Evolutionary conservation across 495 filamentous ascomycete species (phyloP).

Genomic region (Talaromyces trachyspermus): DNA sequence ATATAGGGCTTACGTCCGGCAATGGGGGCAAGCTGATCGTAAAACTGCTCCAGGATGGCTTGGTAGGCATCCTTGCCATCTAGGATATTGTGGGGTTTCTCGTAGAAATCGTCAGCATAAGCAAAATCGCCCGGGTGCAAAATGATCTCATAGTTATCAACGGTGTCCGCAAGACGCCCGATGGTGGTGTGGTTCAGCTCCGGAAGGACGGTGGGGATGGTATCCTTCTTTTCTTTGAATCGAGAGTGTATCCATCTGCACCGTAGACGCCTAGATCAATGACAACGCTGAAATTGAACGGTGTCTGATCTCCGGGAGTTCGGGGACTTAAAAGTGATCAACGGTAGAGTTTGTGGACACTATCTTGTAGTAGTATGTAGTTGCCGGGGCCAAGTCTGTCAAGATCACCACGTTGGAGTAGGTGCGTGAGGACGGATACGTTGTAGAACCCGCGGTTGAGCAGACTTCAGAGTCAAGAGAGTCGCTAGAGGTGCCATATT

Average conservation of each 20-base stretch:
- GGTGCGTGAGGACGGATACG: constrained; percentile 43
- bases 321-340: constrained; percentile 50
- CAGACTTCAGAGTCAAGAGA: constrained; percentile 22
- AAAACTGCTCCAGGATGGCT: constrained; percentile 48
- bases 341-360: constrained; percentile 48
- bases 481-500: constrained; percentile 31
- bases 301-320: constrained; percentile 35
- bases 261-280: constrained; percentile 53
- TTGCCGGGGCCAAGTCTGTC: constrained; percentile 34
- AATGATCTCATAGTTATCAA: constrained; percentile 52
- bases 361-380: constrained; percentile 50
- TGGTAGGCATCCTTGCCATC: constrained; percentile 42
- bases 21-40: constrained; percentile 41
- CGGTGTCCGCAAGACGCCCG: constrained; percentile 43
- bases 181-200: constrained; percentile 58
- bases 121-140: constrained; percentile 51
- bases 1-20: constrained; percentile 42
- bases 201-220: constrained; percentile 44
- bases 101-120: constrained; percentile 48
- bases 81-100: constrained; percentile 28
- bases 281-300: constrained; percentile 41
- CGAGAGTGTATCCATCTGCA: constrained; percentile 45
- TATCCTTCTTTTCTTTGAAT: constrained; percentile 44
- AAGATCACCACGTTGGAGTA: constrained; percentile 43
- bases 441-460: constrained; percentile 29